phyloP scores from a whole-genome alignment of 106 monocot genomes.

The Allium fistulosum region DNA sequence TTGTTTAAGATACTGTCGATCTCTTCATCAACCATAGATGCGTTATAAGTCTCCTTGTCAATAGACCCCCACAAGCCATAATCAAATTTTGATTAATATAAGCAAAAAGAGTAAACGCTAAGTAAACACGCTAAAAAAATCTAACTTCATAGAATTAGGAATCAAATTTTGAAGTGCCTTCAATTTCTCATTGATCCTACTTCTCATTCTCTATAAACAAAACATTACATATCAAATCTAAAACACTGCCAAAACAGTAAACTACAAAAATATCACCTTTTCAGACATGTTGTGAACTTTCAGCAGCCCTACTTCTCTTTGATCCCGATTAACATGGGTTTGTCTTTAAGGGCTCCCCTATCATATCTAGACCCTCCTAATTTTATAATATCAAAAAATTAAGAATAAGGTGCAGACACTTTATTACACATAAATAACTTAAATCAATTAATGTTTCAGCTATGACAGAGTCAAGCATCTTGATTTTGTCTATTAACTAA shows the following conservation, averaged over 20 bases:
- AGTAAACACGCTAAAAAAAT: background rate
- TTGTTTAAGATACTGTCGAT: conserved; percentile 65
- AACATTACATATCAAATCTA: background rate
- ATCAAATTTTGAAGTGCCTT: conserved; percentile 65
- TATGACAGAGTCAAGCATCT: too few species aligned
- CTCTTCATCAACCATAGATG: conserved; percentile 72
- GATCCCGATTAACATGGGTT: conserved; percentile 31
- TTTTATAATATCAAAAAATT: too few species aligned
- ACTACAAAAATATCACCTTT: conserved; percentile 21
- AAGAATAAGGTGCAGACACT: too few species aligned
- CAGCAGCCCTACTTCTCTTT: conserved; percentile 74
- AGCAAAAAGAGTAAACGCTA: too few species aligned
- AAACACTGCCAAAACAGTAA: background rate
- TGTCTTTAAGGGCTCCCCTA: conserved; percentile 18
- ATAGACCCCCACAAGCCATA: background rate
- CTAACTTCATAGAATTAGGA: conserved; percentile 68
- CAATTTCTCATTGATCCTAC: conserved; percentile 70
- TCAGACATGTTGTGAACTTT: conserved; percentile 79
- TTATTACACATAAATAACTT: too few species aligned
- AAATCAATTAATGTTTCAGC: too few species aligned
- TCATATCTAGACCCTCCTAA: conserved; percentile 28
- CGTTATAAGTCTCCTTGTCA: conserved; percentile 48
- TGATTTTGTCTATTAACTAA: too few species aligned
- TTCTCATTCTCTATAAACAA: conserved; percentile 45
- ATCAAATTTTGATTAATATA: too few species aligned